Conservation (phyloP, 768 basidiomycete species). For the Calocybe gangraenosa region DNA sequence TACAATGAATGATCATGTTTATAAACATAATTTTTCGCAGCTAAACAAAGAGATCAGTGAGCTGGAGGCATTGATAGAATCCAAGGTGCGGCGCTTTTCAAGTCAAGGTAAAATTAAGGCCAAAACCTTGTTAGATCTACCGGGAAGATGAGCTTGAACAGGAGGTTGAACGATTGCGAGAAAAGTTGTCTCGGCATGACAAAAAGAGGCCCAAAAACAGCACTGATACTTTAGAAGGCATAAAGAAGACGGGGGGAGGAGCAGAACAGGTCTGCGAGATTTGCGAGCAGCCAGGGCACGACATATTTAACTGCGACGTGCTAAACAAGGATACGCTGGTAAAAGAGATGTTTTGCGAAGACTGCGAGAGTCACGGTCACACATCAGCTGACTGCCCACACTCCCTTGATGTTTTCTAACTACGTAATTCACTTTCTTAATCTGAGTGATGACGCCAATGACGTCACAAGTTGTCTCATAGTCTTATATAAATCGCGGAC, state of each 20-base stretch:
- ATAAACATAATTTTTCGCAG: constrained; percentile 32
- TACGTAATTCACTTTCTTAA: constrained; percentile 1
- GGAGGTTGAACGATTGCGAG: constrained; percentile 73
- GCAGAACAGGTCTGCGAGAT: constrained; percentile 71
- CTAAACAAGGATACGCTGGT: constrained; percentile 50
- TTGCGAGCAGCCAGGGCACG: constrained; percentile 81
- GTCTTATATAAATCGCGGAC: constrained; percentile 6
- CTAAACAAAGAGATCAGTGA: constrained; percentile 91
- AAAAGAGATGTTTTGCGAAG: constrained; percentile 63
- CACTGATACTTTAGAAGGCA: constrained; percentile 31
- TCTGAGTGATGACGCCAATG: constrained; percentile 6
- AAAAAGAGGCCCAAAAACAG: constrained; percentile 55
- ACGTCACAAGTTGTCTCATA: constrained; percentile 4
- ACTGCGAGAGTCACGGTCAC: constrained; percentile 83
- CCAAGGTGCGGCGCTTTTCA: constrained; percentile 55
- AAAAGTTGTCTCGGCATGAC: constrained; percentile 54
- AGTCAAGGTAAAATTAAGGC: neutral
- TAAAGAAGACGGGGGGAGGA: constrained; percentile 20
- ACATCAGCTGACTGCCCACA: constrained; percentile 75
- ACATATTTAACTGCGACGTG: constrained; percentile 80
- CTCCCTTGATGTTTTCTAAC: constrained; percentile 81
- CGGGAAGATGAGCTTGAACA: constrained; percentile 89
- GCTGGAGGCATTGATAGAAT: constrained; percentile 89
- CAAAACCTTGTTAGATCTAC: constrained; percentile 56
- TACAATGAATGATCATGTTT: neutral